Conservation (phyloP, 1,284 basidiomycete genomes). For the Cutaneotrichosporon arboriforme region DNA sequence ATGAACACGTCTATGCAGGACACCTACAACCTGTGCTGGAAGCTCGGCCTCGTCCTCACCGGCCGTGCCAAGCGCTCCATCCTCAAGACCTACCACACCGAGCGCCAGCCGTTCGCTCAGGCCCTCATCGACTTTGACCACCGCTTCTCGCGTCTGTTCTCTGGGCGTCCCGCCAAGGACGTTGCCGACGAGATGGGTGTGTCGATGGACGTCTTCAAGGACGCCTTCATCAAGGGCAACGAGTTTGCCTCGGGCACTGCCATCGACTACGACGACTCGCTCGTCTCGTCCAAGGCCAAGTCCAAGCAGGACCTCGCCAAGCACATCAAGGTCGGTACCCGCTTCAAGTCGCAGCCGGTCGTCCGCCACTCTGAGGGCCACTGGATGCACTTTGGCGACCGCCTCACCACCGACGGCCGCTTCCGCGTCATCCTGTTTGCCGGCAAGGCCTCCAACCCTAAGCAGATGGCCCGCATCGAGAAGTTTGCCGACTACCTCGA, state of each 20-base stretch:
- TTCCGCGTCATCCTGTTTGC: slow-evolving; percentile 67
- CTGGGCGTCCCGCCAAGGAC: slow-evolving; percentile 54
- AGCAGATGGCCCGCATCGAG: slow-evolving; percentile 50
- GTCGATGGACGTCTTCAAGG: slow-evolving; percentile 47
- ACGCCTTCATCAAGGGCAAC: slow-evolving; percentile 9
- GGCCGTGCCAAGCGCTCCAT: slow-evolving; percentile 63
- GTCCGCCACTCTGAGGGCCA: slow-evolving; percentile 60
- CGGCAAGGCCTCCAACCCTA: slow-evolving; percentile 52
- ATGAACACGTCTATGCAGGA: slow-evolving; percentile 39
- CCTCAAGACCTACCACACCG: slow-evolving; percentile 54
- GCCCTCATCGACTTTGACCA: slow-evolving; percentile 76
- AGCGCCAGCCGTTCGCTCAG: slow-evolving; percentile 38
- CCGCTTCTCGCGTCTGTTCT: slow-evolving; percentile 66
- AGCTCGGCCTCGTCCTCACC: slow-evolving; percentile 49
- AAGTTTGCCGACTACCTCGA: slow-evolving; percentile 52
- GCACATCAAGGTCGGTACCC: slow-evolving; percentile 55
- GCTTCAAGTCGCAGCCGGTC: slow-evolving; percentile 46
- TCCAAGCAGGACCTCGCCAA: slow-evolving; percentile 7
- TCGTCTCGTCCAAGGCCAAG: slow-evolving; percentile 7
- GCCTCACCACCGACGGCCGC: slow-evolving; percentile 61
- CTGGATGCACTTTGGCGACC: slow-evolving; percentile 63
- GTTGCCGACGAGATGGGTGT: slow-evolving; percentile 46
- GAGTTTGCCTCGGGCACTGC: slow-evolving; percentile 24
- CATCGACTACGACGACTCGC: slow-evolving; percentile 42
- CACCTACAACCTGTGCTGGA: slow-evolving; percentile 50